Base-by-base conservation (phyloP, 768 basidiomycete genomes). In the Leccinellum luteum region DNA sequence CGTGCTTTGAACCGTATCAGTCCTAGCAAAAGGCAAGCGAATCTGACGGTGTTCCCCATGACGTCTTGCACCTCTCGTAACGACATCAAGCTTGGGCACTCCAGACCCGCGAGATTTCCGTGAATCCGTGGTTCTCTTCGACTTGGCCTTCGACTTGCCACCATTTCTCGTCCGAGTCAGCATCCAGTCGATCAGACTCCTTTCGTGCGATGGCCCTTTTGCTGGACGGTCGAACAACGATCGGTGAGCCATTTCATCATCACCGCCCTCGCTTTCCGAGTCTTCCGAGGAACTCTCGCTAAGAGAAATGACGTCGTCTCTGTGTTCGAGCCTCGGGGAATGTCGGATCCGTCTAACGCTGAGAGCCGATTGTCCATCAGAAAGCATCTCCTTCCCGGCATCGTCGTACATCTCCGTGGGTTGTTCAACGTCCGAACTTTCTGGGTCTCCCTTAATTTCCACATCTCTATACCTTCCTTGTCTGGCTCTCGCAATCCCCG, bases 121-220 rank as follows among this genome's bases (percentile, higher is more conserved):
- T 30, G 62, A 53, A 32, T 51, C 43, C 31, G 45, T 51, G 23
- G 62, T 31, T 34, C 62, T 56, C 54, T 66, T 63, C 8, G 14
- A 21, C 56, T 54, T 65, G 41, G 61, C 9, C 41, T 68, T 55
- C 45, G 57, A 41, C 53, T 38, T 49, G 15, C 35, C 54, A 67
- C 61, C 30, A 34, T 54, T 55, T 61, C 68, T 59, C 2, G 79
- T 78, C 48, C 80, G 76, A 14, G 76, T 74, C 49, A 90, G 64
- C 88, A 90, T 90, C 67, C 83, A 84, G 61, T 90, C 85, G 48
- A 90, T 87, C 52, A 87, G 67, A 64, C 76, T 83, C 67, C 66
- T 78, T 68, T 73, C 76, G 54, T 63, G 70, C 25, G 66, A 68
- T 21, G 68, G 66, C 9, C 60, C 64, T 54, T 64, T 68, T 27